Conservation (phyloP, 257 asterid genomes). For the Solanum tarijense region DNA sequence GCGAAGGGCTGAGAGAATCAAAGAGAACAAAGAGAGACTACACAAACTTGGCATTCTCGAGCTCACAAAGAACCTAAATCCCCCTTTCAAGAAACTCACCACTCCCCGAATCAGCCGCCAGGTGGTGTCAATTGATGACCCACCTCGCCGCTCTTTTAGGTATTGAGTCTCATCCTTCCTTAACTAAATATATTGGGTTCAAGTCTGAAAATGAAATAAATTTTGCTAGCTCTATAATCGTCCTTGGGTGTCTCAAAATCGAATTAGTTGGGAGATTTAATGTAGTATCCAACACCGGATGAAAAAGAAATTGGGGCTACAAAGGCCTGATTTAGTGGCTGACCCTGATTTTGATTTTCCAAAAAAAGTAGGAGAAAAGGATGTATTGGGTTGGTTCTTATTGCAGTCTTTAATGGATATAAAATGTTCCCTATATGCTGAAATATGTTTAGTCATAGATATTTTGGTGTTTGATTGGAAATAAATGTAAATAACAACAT, state of each 20-base stretch:
- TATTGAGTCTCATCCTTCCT: not conserved
- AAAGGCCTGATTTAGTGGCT: not conserved
- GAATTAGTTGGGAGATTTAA: not conserved
- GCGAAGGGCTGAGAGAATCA: constrained; percentile 48
- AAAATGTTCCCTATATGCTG: not conserved
- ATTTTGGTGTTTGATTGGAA: not conserved
- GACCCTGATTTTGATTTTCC: not conserved
- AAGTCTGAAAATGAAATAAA: not conserved
- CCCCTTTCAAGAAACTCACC: not conserved
- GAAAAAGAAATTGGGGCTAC: not conserved
- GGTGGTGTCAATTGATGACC: constrained; percentile 11
- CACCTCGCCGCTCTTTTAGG: constrained; percentile 71
- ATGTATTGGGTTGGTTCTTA: not conserved
- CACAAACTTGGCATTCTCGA: constrained; percentile 46
- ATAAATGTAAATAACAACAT: not conserved
- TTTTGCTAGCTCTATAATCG: not conserved
- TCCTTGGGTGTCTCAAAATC: not conserved
- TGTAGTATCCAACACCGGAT: not conserved
- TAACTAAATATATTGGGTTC: not conserved
- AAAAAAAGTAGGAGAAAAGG: not conserved
- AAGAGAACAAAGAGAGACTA: constrained; percentile 49
- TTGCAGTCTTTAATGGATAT: not conserved
- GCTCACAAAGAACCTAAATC: constrained; percentile 31
- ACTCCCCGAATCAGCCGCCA: not conserved
- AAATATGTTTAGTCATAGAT: not conserved